These are phyloP conservation scores for Candida dajiaensis DNA, from an alignment of 805 yeast genomes.

Conservation along the genomic window DNA sequence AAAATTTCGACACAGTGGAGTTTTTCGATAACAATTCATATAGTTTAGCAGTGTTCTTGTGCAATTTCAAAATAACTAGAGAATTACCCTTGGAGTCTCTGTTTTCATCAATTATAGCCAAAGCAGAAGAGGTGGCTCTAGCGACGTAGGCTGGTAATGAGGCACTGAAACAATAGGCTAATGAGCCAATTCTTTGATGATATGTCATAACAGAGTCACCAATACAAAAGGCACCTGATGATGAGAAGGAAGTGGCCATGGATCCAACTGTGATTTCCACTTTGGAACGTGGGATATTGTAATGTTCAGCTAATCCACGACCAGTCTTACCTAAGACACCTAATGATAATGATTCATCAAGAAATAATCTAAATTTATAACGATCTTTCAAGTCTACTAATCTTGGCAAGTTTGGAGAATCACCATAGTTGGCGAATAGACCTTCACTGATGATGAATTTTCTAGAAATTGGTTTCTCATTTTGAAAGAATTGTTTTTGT, in stretches of 20 bases:
- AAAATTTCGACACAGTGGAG: slow-evolving; percentile 28
- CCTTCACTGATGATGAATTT: slow-evolving; percentile 92
- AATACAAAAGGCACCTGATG: slow-evolving; percentile 91
- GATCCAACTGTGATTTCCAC: slow-evolving; percentile 86
- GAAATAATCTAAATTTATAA: slow-evolving; percentile 77
- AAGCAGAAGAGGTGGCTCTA: slow-evolving; percentile 48
- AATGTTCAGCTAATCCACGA: slow-evolving; percentile 78
- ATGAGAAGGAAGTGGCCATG: slow-evolving; percentile 71
- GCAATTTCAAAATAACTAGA: slow-evolving; percentile 29
- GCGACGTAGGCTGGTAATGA: slow-evolving; percentile 91
- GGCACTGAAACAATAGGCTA: slow-evolving; percentile 91
- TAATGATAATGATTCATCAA: slow-evolving; percentile 83
- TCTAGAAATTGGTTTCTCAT: slow-evolving; percentile 72
- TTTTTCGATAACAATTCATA: slow-evolving; percentile 37
- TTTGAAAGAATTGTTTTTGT: slow-evolving; percentile 14
- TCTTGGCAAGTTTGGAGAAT: slow-evolving; percentile 62
- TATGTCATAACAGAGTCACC: slow-evolving; percentile 79
- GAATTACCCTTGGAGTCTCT: slow-evolving; percentile 31
- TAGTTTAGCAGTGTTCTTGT: slow-evolving; percentile 33
- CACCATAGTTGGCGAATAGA: slow-evolving; percentile 75
- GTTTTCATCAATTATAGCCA: slow-evolving; percentile 41
- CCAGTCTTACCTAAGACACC: slow-evolving; percentile 86
- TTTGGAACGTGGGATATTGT: slow-evolving; percentile 50
- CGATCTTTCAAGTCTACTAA: slow-evolving; percentile 70
- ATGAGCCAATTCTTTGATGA: slow-evolving; percentile 87